Evolutionary conservation across 768 basidiomycete genomes (phyloP).

Genomic region (Obba rivulosa): DNA sequence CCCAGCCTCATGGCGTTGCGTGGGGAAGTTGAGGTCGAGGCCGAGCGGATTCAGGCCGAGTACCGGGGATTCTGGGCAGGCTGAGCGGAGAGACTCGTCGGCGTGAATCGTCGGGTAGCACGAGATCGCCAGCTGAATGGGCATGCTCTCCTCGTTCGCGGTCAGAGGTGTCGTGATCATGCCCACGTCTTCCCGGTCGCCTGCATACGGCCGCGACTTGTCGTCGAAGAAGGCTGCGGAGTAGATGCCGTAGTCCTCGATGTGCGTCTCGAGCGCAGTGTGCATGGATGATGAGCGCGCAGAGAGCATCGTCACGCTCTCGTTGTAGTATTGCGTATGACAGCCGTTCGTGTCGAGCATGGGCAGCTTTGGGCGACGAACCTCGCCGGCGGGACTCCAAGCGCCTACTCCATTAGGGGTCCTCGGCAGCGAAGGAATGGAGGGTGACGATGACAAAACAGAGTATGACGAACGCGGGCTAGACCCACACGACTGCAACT

Average conservation of each 20-base stretch:
- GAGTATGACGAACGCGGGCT: slow-evolving; percentile 42
- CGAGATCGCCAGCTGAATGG: slow-evolving; percentile 9
- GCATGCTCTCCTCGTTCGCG: slow-evolving; percentile 16
- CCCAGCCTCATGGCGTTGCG: neutral
- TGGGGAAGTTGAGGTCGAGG: neutral
- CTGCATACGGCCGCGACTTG: slow-evolving; percentile 14
- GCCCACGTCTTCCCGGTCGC: slow-evolving; percentile 11
- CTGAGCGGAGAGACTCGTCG: slow-evolving; percentile 12
- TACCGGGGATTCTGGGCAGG: slow-evolving; percentile 21
- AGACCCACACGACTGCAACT: slow-evolving; percentile 15
- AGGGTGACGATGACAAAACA: slow-evolving; percentile 36
- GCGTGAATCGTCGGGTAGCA: slow-evolving; percentile 16
- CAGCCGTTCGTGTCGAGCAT: slow-evolving; percentile 52
- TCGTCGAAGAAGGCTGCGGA: slow-evolving; percentile 17
- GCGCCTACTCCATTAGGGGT: slow-evolving; percentile 42
- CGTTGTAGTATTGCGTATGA: slow-evolving; percentile 42
- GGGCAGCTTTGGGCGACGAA: slow-evolving; percentile 27
- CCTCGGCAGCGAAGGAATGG: slow-evolving; percentile 42
- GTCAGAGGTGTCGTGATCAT: slow-evolving; percentile 18
- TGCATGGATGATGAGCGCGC: slow-evolving; percentile 62
- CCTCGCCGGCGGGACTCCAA: slow-evolving; percentile 9
- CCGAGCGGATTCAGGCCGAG: slow-evolving; percentile 14
- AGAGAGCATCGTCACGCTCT: slow-evolving; percentile 39
- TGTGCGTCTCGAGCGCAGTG: slow-evolving; percentile 55
- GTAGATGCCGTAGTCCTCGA: slow-evolving; percentile 32